Evolutionary conservation across 1,139 yeast species (phyloP).

Genomic region (Debaryomyces psychrophilus): DNA sequence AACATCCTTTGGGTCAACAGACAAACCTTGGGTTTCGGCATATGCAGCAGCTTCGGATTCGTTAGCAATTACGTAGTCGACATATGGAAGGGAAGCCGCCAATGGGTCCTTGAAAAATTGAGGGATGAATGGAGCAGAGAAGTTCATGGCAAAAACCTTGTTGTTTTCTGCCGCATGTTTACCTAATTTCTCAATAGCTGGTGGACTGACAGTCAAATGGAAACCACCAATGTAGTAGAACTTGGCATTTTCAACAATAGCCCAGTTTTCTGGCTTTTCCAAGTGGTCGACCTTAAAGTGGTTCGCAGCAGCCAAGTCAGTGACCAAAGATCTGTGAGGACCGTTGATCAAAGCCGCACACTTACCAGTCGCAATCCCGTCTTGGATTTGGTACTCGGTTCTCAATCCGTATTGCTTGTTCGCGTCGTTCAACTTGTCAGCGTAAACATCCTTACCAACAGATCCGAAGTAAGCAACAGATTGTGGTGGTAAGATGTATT

Average conservation of each 20-base stretch:
- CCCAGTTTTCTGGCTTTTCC: slow-evolving; percentile 90
- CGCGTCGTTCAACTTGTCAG: slow-evolving; percentile 79
- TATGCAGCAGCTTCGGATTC: slow-evolving; percentile 97
- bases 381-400: slow-evolving; percentile 82
- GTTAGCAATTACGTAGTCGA: slow-evolving; percentile 91
- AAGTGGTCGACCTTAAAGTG: slow-evolving; percentile 90
- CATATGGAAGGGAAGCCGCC: slow-evolving; percentile 79
- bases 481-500: slow-evolving; percentile 77
- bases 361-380: slow-evolving; percentile 84
- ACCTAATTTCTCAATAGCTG: slow-evolving; percentile 86
- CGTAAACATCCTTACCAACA: slow-evolving; percentile 90
- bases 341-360: slow-evolving; percentile 96
- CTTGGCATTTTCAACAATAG: slow-evolving; percentile 75
- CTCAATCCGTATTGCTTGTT: slow-evolving; percentile 85
- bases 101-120: slow-evolving; percentile 93
- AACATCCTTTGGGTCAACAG: slow-evolving; percentile 59
- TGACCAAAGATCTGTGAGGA: slow-evolving; percentile 85
- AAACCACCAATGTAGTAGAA: slow-evolving; percentile 94
- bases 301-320: slow-evolving; percentile 98
- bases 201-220: slow-evolving; percentile 97
- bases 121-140: slow-evolving; percentile 96
- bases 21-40: slow-evolving; percentile 78
- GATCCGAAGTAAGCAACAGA: slow-evolving; percentile 95
- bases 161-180: slow-evolving; percentile 85
- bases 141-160: slow-evolving; percentile 83